Percentiles rank a stretch among this genome's conserved stretches.
These are phyloP conservation scores for Saccharomycopsis schoenii DNA, from an alignment of 805 yeast genomes.

Conservation along the genomic window DNA sequence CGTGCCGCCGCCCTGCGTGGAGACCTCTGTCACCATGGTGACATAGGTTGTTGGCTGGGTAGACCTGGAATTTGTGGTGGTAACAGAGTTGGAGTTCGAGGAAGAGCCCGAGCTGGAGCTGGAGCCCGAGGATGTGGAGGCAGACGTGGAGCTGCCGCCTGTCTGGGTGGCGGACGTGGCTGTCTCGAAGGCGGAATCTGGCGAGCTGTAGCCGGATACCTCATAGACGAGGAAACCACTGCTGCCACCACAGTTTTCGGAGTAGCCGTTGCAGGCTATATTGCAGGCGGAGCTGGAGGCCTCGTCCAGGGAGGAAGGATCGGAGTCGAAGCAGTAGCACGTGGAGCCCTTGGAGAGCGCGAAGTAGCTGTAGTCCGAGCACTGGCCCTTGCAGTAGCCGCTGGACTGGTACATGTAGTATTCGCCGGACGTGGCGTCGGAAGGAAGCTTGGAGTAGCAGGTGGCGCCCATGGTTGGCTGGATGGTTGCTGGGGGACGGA, in stretches of 20 bases:
- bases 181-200: not conserved
- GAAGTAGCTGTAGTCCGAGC: constrained; percentile 29
- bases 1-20: constrained; percentile 18
- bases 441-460: constrained; percentile 29
- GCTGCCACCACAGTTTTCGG: constrained; percentile 32
- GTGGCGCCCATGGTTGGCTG: not conserved
- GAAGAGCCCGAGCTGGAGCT: not conserved
- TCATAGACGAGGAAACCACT: constrained; percentile 21
- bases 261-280: constrained; percentile 29
- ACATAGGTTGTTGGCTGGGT: constrained; percentile 12
- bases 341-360: constrained; percentile 30
- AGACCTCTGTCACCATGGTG: constrained; percentile 8
- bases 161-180: not conserved
- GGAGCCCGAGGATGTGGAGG: not conserved
- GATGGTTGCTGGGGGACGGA: not conserved
- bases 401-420: constrained; percentile 25
- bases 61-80: constrained; percentile 2
- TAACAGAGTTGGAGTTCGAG: not conserved
- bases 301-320: constrained; percentile 14
- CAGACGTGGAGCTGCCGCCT: not conserved
- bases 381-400: constrained; percentile 25
- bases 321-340: constrained; percentile 27
- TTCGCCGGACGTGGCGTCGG: constrained; percentile 23
- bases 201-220: not conserved
- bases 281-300: constrained; percentile 23